phyloP scores from a whole-genome alignment of 192 early-diverging fungal genomes.

The Coemansia sp. region DNA sequence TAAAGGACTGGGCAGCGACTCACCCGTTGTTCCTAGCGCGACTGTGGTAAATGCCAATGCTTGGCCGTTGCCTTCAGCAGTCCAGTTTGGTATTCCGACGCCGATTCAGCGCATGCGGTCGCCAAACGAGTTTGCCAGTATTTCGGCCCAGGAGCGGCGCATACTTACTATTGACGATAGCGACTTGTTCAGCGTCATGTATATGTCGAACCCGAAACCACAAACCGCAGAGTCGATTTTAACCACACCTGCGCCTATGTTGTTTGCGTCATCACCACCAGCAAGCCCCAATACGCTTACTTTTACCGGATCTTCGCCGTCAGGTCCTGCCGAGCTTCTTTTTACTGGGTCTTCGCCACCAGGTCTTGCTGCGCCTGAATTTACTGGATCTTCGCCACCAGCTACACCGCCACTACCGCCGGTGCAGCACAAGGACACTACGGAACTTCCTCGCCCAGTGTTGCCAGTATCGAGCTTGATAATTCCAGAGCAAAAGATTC shows the following conservation, averaged over 20 bases:
- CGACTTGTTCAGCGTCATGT: conserved; percentile 26
- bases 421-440: neutral
- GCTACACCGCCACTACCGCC: neutral
- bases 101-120: neutral
- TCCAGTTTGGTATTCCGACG: neutral
- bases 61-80: neutral
- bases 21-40: neutral
- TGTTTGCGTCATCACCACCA: neutral
- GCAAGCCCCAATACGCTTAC: neutral
- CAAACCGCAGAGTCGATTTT: neutral
- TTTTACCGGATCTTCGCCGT: neutral
- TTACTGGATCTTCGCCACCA: conserved; percentile 8
- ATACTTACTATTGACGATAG: conserved; percentile 32
- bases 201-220: conserved; percentile 1
- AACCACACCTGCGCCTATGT: neutral
- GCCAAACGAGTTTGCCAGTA: neutral
- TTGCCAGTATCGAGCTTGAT: neutral
- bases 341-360: conserved; percentile 1
- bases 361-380: conserved; percentile 2
- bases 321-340: neutral
- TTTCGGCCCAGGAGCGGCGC: conserved; percentile 12
- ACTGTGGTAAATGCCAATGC: neutral
- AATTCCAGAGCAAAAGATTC: neutral
- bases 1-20: neutral
- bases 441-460: neutral